These are phyloP conservation scores for Tolypocladium tropicale DNA, from an alignment of 2,329 filamentous ascomycete species.

Conservation along the genomic window DNA sequence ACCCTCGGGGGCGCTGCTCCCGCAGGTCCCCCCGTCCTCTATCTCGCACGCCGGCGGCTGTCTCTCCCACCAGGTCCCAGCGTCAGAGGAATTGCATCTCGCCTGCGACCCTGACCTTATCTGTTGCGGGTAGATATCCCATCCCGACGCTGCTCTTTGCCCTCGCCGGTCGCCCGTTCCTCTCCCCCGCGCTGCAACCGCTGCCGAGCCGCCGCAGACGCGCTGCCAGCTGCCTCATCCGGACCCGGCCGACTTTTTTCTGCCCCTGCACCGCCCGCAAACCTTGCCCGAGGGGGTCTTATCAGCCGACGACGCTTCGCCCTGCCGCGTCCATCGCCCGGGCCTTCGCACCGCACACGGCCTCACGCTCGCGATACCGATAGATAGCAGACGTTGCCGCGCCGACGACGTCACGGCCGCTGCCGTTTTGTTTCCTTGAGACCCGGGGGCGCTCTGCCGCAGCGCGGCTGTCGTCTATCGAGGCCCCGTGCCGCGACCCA, in stretches of 20 bases:
- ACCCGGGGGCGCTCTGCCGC: constrained; percentile 25
- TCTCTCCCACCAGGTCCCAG: background rate
- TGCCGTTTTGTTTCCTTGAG: constrained; percentile 19
- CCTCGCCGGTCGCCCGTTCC: background rate
- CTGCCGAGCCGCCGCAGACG: constrained; percentile 13
- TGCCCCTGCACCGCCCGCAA: constrained; percentile 13
- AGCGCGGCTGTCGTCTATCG: constrained; percentile 22
- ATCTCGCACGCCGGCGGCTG: constrained; percentile 9
- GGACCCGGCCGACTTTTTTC: constrained; percentile 10
- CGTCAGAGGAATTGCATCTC: constrained; percentile 1
- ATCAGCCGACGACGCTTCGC: background rate
- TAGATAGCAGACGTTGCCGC: constrained; percentile 12
- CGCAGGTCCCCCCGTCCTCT: constrained; percentile 13
- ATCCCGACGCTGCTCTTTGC: background rate
- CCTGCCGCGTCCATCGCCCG: background rate
- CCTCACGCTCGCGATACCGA: background rate
- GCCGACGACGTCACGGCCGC: constrained; percentile 21
- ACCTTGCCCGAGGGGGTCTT: background rate
- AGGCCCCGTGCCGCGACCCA: constrained; percentile 23
- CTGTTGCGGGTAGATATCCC: constrained; percentile 15
- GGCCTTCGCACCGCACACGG: background rate
- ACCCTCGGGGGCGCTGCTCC: constrained; percentile 20
- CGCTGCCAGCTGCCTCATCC: constrained; percentile 8
- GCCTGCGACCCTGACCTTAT: constrained; percentile 11
- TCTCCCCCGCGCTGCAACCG: background rate